These are phyloP conservation scores for Aspergillus cavernicola DNA, from an alignment of 495 filamentous ascomycete genomes.

Conservation along the genomic window DNA sequence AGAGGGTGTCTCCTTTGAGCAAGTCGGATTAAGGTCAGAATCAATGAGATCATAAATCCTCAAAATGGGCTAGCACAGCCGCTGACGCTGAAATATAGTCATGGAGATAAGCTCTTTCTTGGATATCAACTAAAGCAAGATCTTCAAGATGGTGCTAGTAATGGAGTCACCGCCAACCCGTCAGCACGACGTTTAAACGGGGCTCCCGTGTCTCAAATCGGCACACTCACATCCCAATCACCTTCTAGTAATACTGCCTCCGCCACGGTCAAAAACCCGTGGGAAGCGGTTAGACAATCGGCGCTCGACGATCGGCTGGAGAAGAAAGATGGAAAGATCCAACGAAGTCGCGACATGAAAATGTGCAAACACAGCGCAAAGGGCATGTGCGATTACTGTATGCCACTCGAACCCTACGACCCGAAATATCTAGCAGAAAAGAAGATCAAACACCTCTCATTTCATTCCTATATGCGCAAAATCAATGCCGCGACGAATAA, in stretches of 20 bases:
- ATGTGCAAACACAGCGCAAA: conserved; percentile 96
- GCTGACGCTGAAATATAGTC: conserved; percentile 45
- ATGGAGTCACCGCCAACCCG: conserved; percentile 19
- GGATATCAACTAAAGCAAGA: conserved; percentile 60
- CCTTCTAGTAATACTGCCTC: conserved; percentile 55
- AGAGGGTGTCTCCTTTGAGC: conserved; percentile 59
- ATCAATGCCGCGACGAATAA: conserved; percentile 96
- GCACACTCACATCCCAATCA: conserved; percentile 59
- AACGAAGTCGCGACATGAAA: conserved; percentile 66
- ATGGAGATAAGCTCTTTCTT: conserved; percentile 87
- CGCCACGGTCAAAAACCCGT: conserved; percentile 74
- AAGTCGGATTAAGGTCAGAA: conserved; percentile 67
- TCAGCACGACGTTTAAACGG: conserved; percentile 65
- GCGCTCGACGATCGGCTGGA: conserved; percentile 81
- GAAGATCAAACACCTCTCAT: conserved; percentile 97
- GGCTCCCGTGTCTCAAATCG: conserved; percentile 64
- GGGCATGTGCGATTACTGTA: conserved; percentile 99
- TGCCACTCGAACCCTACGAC: conserved; percentile 94
- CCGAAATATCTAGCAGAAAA: conserved; percentile 81
- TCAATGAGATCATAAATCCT: not conserved
- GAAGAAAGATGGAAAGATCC: conserved; percentile 89
- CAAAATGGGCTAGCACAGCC: not conserved
- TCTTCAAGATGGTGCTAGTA: conserved; percentile 47
- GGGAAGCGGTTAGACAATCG: conserved; percentile 88
- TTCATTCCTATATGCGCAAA: conserved; percentile 91